Evolutionary conservation across 805 yeast genomes (phyloP).

Genomic region (Grigorovia jiainica): DNA sequence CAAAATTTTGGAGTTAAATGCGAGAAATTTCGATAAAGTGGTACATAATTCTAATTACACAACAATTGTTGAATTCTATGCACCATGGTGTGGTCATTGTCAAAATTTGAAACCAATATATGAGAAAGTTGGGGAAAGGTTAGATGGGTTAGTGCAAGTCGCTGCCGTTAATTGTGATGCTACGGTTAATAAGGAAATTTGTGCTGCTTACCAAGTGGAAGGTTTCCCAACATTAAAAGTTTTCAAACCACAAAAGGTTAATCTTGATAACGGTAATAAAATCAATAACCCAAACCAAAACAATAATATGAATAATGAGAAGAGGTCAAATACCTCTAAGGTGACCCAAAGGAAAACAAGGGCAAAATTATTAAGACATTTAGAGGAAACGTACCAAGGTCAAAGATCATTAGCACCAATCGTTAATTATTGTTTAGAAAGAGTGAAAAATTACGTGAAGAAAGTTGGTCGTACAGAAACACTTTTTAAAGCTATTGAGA

Average conservation of each 20-base stretch:
- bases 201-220: constrained; percentile 52
- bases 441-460: constrained; percentile 59
- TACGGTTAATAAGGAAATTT: constrained; percentile 53
- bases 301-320: background rate
- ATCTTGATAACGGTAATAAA: constrained; percentile 2
- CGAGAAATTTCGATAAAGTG: constrained; percentile 53
- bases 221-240: constrained; percentile 82
- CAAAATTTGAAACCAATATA: constrained; percentile 56
- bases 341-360: background rate
- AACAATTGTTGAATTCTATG: constrained; percentile 78
- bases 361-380: constrained; percentile 29
- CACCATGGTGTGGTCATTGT: constrained; percentile 99
- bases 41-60: constrained; percentile 67
- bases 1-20: constrained; percentile 45
- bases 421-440: constrained; percentile 42
- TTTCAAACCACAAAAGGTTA: constrained; percentile 70
- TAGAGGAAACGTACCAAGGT: constrained; percentile 51
- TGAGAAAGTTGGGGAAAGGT: constrained; percentile 50
- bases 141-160: constrained; percentile 50
- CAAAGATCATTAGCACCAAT: constrained; percentile 49
- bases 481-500: constrained; percentile 19
- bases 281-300: background rate
- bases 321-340: constrained; percentile 1
- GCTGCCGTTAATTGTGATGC: constrained; percentile 86
- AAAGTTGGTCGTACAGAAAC: constrained; percentile 33